These are phyloP conservation scores for Suillus subaureus DNA, from an alignment of 768 basidiomycete species.

Conservation along the genomic window DNA sequence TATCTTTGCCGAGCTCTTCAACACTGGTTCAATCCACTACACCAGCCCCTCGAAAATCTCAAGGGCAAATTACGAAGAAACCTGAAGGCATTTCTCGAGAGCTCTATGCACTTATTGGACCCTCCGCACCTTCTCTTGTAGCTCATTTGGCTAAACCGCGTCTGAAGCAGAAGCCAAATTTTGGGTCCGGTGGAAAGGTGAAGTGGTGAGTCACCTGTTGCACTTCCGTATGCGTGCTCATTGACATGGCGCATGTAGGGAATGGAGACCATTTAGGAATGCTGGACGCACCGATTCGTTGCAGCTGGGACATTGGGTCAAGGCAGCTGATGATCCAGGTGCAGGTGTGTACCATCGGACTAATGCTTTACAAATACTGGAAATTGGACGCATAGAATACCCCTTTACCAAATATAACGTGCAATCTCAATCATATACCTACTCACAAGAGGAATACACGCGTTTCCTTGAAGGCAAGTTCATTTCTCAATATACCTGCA, in stretches of 20 bases:
- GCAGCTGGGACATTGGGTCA: conserved; percentile 84
- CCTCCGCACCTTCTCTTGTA: conserved; percentile 83
- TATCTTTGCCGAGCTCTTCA: conserved; percentile 58
- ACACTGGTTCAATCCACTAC: conserved; percentile 43
- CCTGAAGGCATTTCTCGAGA: conserved; percentile 93
- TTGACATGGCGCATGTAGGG: conserved; percentile 51
- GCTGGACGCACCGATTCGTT: conserved; percentile 66
- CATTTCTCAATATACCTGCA: neutral
- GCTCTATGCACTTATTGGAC: conserved; percentile 93
- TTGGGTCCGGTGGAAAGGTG: conserved; percentile 59
- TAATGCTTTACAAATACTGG: neutral
- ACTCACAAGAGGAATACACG: conserved; percentile 87
- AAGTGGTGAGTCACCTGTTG: conserved; percentile 61
- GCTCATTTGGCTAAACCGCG: conserved; percentile 79
- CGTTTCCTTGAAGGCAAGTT: conserved; percentile 70
- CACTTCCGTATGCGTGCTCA: neutral
- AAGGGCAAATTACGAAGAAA: conserved; percentile 50
- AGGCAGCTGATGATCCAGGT: conserved; percentile 54
- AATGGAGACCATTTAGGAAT: conserved; percentile 74
- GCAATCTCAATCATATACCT: conserved; percentile 62
- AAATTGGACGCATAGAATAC: conserved; percentile 53
- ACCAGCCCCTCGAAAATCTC: conserved; percentile 50
- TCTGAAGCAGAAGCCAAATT: conserved; percentile 84
- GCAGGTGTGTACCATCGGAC: conserved; percentile 45
- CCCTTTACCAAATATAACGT: conserved; percentile 84